Conservation (phyloP, 257 asterid species). For the Solanum sitiens region DNA sequence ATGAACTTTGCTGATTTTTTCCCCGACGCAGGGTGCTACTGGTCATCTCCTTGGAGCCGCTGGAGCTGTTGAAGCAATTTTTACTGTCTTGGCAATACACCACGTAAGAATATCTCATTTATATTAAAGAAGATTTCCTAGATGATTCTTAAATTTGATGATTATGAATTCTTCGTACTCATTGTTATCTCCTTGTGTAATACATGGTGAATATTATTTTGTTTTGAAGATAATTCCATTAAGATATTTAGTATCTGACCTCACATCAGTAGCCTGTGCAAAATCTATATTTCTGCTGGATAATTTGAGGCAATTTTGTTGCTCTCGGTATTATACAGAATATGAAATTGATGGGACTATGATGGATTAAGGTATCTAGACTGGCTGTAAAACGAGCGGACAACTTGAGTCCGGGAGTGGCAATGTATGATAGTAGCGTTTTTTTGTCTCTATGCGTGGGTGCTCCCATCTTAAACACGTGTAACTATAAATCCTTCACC, state of each 20-base stretch:
- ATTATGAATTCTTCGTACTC: not conserved
- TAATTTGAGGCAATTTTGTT: not conserved
- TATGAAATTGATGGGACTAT: not conserved
- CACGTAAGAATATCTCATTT: constrained; percentile 37
- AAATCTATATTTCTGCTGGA: not conserved
- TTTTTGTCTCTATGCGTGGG: not conserved
- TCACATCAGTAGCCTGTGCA: not conserved
- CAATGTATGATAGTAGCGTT: not conserved
- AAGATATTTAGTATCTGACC: not conserved
- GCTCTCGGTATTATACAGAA: not conserved
- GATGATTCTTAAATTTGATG: not conserved
- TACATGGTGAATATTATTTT: not conserved
- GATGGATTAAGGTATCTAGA: not conserved
- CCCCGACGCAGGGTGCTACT: constrained; percentile 53
- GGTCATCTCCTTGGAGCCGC: constrained; percentile 99
- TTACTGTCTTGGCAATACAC: constrained; percentile 64
- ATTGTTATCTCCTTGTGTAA: not conserved
- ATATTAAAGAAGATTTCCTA: not conserved
- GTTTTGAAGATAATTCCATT: not conserved
- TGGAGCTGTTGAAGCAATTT: constrained; percentile 93
- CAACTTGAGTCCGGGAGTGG: not conserved
- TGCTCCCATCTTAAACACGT: not conserved
- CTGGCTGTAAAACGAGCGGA: not conserved
- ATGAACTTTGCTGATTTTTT: not conserved
- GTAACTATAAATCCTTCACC: not conserved